Base-by-base conservation (phyloP, 208 protist species). In the Acanthamoeba healyi region DNA sequence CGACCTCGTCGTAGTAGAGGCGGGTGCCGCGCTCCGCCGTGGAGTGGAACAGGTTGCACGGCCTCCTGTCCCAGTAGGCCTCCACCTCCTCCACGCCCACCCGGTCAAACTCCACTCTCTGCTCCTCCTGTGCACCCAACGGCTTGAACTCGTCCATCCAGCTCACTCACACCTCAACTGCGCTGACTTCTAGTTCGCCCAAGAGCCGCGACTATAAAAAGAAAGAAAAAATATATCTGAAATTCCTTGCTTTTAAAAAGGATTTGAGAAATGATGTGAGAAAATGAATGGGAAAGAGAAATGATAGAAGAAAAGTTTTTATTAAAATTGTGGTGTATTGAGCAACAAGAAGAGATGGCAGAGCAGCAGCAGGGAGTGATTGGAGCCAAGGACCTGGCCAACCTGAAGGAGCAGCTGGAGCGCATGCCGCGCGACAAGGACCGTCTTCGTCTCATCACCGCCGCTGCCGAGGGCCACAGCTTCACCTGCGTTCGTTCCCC, bases 371-470 rank as follows among this genome's bases (percentile, higher is more conserved):
- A 70, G 51, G 87, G 72, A 19, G 32, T 72, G 26, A 94, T 94
- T 49, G 19, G 72, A 15, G 44, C 29, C 2, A 94, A 94, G 42
- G 90, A 94, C 26, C 46, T 94, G 90, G 63, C 12, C 4, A 94
- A 94, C 90, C 38, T 94, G 32, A 94, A 94, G 36, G 90, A 94
- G 65, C 90, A 94, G 19, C 90, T 94, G 14, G 79, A 94, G 51
- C 90, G 67, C 29, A 94, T 94, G 90, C 90, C 90, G 9, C 72
- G 79, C 38, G 90, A 94, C 54, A 94, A 70, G 34, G 90, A 94
- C 61, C 90, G 90, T 32, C 54, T 84, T 79, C 49, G 90, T 26
- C 42, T 94, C 51, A 82, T 94, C 38, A 81, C 72, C 36, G 72
- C 90, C 29, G 90, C 90, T 32, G 90, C 65, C 5, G 90, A 94